phyloP scores from a whole-genome alignment of 2,329 filamentous ascomycete species.

The Fusarium newnesense region DNA sequence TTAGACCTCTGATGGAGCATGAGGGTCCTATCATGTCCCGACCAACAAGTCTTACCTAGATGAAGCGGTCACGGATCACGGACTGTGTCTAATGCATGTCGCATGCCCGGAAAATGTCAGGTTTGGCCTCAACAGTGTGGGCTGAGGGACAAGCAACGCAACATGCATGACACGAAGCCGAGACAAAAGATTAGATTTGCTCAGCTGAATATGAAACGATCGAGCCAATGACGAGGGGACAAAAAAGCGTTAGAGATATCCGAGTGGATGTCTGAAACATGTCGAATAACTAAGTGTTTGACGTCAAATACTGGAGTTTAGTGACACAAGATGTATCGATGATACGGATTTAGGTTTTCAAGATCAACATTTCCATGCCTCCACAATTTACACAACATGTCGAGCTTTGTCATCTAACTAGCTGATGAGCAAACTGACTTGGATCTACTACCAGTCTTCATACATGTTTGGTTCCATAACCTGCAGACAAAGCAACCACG shows the following conservation, averaged over 20 bases:
- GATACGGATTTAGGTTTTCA: slow-evolving; percentile 7
- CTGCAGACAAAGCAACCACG: not conserved
- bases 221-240: slow-evolving; percentile 15
- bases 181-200: slow-evolving; percentile 31
- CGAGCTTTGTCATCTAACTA: not conserved
- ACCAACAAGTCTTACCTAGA: not conserved
- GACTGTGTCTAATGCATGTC: slow-evolving; percentile 19
- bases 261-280: slow-evolving; percentile 28
- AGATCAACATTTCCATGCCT: not conserved
- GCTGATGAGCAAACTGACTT: not conserved
- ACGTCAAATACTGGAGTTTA: slow-evolving; percentile 13
- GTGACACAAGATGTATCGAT: slow-evolving; percentile 1
- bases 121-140: slow-evolving; percentile 18
- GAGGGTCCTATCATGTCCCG: slow-evolving; percentile 14
- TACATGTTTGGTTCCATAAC: not conserved
- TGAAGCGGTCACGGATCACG: slow-evolving; percentile 1
- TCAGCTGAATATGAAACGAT: slow-evolving; percentile 14
- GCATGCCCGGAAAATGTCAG: slow-evolving; percentile 10
- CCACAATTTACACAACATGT: not conserved
- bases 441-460: slow-evolving; percentile 5
- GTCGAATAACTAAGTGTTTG: slow-evolving; percentile 15
- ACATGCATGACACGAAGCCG: slow-evolving; percentile 23
- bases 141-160: slow-evolving; percentile 12
- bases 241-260: slow-evolving; percentile 19
- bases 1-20: slow-evolving; percentile 19